Conservation (phyloP, 306 rosid genomes). For the Acacia melanoxylon region DNA sequence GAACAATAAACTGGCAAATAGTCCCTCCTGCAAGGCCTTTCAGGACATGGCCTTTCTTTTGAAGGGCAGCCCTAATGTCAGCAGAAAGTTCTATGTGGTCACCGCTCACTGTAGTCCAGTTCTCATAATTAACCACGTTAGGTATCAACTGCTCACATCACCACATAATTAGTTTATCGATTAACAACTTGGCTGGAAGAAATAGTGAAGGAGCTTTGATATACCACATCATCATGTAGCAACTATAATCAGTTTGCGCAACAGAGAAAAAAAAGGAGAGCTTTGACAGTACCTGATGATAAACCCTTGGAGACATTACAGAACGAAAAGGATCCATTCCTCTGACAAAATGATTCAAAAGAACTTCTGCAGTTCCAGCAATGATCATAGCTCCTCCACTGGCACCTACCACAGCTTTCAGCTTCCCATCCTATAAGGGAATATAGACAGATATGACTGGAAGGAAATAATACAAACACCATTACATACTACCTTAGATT, state of each 20-base stretch:
- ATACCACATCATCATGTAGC: not conserved
- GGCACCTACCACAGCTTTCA: constrained; percentile 80
- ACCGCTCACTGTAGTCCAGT: constrained; percentile 72
- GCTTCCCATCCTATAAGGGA: constrained; percentile 50
- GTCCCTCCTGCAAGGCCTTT: constrained; percentile 62
- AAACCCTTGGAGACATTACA: constrained; percentile 72
- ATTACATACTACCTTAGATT: not conserved
- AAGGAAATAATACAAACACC: not conserved
- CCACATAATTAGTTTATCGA: constrained; percentile 18
- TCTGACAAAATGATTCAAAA: constrained; percentile 77
- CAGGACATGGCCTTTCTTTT: constrained; percentile 73
- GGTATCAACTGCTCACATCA: constrained; percentile 64
- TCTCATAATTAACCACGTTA: constrained; percentile 66
- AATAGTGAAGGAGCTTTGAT: not conserved
- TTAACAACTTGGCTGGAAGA: not conserved
- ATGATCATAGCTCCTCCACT: constrained; percentile 76
- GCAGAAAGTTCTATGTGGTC: constrained; percentile 69
- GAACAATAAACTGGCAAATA: constrained; percentile 62
- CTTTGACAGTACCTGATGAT: constrained; percentile 63
- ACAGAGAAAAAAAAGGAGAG: not conserved
- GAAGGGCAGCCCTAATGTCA: constrained; percentile 54
- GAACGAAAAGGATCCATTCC: constrained; percentile 75
- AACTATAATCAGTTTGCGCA: not conserved
- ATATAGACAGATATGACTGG: constrained; percentile 14
- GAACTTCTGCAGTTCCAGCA: constrained; percentile 64